A percentile compares a stretch with the other conserved stretches of the same genome.
Evolutionary conservation across 1,139 yeast species (phyloP).

Genomic region (Blastobotrys buckinghamii): DNA sequence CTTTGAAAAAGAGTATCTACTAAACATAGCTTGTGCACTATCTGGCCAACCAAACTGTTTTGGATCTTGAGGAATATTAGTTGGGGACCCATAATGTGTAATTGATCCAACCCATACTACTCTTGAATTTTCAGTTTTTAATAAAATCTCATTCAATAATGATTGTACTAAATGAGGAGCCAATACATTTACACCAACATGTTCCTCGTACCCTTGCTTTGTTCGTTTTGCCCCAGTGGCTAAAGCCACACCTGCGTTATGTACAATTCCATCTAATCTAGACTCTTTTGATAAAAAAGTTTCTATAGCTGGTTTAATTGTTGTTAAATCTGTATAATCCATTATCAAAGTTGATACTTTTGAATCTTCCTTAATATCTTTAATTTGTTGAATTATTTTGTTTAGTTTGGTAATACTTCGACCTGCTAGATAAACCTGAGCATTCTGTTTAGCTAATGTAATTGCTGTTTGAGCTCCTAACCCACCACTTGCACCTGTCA

Average conservation of each 20-base stretch:
- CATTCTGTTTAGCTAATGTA: constrained; percentile 39
- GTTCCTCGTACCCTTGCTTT: constrained; percentile 44
- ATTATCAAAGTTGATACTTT: constrained; percentile 23
- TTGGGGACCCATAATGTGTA: not conserved
- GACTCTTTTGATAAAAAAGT: constrained; percentile 29
- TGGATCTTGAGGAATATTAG: constrained; percentile 3
- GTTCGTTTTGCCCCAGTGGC: constrained; percentile 28
- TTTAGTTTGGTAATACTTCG: constrained; percentile 36
- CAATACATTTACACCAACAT: constrained; percentile 46
- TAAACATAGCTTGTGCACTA: not conserved
- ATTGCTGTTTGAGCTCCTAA: constrained; percentile 41
- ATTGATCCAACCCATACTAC: constrained; percentile 40
- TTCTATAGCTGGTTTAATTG: constrained; percentile 40
- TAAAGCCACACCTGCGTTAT: constrained; percentile 42
- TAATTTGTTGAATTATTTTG: constrained; percentile 33
- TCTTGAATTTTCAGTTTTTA: constrained; percentile 31
- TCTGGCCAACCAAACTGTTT: not conserved
- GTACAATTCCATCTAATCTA: constrained; percentile 29
- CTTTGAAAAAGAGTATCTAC: constrained; percentile 45
- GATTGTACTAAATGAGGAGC: constrained; percentile 48
- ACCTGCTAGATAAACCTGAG: constrained; percentile 40
- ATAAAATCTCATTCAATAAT: constrained; percentile 40
- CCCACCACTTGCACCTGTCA: constrained; percentile 48
- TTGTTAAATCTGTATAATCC: constrained; percentile 43
- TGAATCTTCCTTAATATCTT: constrained; percentile 24